Base-by-base conservation (phyloP, 306 rosid genomes). In the Cyamopsis tetragonoloba region DNA sequence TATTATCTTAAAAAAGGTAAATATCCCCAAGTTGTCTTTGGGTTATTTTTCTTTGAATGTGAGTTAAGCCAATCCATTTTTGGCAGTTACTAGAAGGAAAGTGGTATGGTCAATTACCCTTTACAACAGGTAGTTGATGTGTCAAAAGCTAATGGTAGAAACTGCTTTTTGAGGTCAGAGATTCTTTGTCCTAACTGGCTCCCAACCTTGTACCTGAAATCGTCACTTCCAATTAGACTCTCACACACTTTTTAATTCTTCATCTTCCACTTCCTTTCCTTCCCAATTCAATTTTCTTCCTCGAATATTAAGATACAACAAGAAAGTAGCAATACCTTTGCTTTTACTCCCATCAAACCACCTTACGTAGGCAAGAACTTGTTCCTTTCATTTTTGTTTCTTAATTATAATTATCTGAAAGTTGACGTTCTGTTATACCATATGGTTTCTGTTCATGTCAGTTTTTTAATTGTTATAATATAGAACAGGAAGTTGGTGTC, bases 171-270 rank as follows among this genome's bases (percentile, higher is more conserved):
- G 67, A 78, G 82, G 82, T 75, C 79, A 73, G 37, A 58, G 70
- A 78, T 87, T 85, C 72, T 83, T 76, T 79, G 84, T 79, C 87
- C 83, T 65, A 58, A 78, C 79, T 85, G 88, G 72, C 74, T 71
- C 72, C 15, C 73, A 26, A 72, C 61, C 76, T 68, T 48, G 55
- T 53, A 57, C 75, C 71, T 55, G 54, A 72, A 70, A 50, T 69
- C 59, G 34, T 59, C 73, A 30, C 67, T 70, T 82, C 49, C 48
- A 15, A 47, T 27, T 1, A 2, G 31, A 15, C 70, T 20, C 38
- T 11, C 69, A 7, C 6, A 26, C 4, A 8, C 65, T 39, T 30
- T 13, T 15, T 37, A 44, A 31, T 58, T 67, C 70, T 41, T 57
- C 44, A n/a, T 53, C 57, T 67, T 51, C 63, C 17, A 60, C 27